Evolutionary conservation across 2,329 filamentous ascomycete species (phyloP), one percentile per base, ranked within the genome.

Genomic region (Ceratocystis lukuohia): DNA sequence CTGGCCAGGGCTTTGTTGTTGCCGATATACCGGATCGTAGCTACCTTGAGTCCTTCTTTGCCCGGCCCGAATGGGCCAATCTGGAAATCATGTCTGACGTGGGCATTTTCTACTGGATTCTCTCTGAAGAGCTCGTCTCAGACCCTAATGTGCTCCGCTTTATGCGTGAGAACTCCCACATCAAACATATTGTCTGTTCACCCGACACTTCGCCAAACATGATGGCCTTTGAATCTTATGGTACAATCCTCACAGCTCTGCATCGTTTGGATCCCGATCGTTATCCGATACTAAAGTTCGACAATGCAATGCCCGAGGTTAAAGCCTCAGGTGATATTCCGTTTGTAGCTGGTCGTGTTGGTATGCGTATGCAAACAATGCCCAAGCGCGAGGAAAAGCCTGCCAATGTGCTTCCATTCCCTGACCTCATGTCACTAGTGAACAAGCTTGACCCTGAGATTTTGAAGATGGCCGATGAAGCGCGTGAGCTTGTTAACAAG

Each of bases 121-220:
- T 96, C 30, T 90, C 89, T 0, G 79, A 81, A 3, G 85, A 82
- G 2, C 80, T 97, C 15, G 78, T 81, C 5, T 77, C 80, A 2
- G 82, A 94, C 73, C 72, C 80, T 10, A 79, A 79, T 25, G 75
- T 99, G 20, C 80, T 81, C 66, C 76, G 81, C 1, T 96, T 96
- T 73, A 89, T 95, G 75, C 71, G 80, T 33, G 79, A 82, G 45
- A 82, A 84, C 70, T 74, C 78, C 1, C 72, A 82, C 17, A 75
- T 89, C 45, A 82, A 88, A 73, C 94, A 99, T 74, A 78, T 93
- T 57, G 80, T 99, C 17, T 89, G 91, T 20, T 87, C 90, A 1
- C 75, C 81, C 2, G 90, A 96, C 64, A 80, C 81, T 61, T 89
- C 84, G 70, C 83, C 91, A 1, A 93, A 97, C 74, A 84, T 86